A percentile compares a stretch with the other conserved stretches of the same genome.
Evolutionary conservation across 139 green algal genomes (phyloP).

Genomic region (Pedinophyceae sp.): DNA sequence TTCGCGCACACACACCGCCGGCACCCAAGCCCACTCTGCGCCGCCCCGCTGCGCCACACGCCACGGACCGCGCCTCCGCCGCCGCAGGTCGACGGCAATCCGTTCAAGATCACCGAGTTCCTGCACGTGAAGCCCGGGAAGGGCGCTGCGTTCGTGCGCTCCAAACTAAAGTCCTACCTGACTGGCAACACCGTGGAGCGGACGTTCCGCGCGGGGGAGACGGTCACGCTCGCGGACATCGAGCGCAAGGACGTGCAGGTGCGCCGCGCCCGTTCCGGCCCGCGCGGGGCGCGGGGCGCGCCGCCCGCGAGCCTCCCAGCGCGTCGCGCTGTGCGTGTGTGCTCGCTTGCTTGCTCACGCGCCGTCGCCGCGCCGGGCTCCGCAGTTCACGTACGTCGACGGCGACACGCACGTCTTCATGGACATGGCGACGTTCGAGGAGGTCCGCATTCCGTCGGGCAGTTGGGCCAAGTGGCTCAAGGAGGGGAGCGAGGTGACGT

Average conservation of each 20-base stretch:
- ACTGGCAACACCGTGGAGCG: constrained; percentile 76
- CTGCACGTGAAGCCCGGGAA: constrained; percentile 98
- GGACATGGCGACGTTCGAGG: constrained; percentile 88
- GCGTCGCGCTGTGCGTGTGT: neutral
- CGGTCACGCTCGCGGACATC: constrained; percentile 25
- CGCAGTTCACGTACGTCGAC: constrained; percentile 76
- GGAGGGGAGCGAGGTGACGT: constrained; percentile 46
- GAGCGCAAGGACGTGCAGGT: constrained; percentile 8
- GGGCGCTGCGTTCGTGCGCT: constrained; percentile 88
- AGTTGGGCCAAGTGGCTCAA: constrained; percentile 75
- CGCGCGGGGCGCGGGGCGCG: too few relatives aligned
- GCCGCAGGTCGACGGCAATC: constrained; percentile 50
- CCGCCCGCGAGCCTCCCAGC: neutral
- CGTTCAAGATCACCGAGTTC: constrained; percentile 79
- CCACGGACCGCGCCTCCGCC: too few relatives aligned
- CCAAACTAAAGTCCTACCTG: constrained; percentile 94
- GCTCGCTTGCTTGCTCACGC: neutral
- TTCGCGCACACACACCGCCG: too few relatives aligned
- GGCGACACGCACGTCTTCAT: constrained; percentile 85
- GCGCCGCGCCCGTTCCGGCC: neutral
- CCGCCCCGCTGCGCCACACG: constrained; percentile 1
- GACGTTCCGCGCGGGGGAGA: constrained; percentile 90
- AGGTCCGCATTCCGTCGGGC: constrained; percentile 57
- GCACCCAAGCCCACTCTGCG: too few relatives aligned
- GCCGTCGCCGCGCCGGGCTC: constrained; percentile 45